phyloP scores from a whole-genome alignment of 352 stramenopile genomes.

The Phytophthora sp. region DNA sequence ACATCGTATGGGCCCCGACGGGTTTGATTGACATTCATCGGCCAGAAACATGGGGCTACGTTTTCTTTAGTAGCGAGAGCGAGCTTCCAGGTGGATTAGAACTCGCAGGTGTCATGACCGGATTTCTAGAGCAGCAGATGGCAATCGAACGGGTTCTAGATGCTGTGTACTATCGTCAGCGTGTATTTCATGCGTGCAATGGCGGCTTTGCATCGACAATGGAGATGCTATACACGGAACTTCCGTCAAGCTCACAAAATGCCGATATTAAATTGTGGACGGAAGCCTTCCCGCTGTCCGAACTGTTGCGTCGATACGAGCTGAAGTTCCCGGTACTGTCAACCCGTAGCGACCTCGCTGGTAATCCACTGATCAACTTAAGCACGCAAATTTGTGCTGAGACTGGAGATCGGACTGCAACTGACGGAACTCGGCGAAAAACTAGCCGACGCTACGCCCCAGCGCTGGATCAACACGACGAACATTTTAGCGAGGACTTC shows the following conservation, averaged over 20 bases:
- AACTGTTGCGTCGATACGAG: conserved; percentile 41
- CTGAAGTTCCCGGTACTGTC: conserved; percentile 43
- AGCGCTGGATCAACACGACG: conserved; percentile 27
- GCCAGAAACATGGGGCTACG: conserved; percentile 72
- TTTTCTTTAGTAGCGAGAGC: conserved; percentile 61
- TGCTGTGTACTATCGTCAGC: conserved; percentile 76
- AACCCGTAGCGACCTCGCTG: conserved; percentile 15
- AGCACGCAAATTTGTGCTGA: conserved; percentile 2
- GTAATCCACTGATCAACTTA: not conserved
- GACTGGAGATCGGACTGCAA: not conserved
- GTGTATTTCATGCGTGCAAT: conserved; percentile 47
- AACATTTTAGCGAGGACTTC: conserved; percentile 12
- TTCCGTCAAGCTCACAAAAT: not conserved
- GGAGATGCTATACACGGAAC: conserved; percentile 42
- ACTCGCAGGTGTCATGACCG: conserved; percentile 37
- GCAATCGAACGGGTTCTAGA: conserved; percentile 66
- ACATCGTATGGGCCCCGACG: conserved; percentile 80
- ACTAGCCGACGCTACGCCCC: conserved; percentile 30
- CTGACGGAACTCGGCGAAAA: not conserved
- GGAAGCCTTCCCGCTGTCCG: conserved; percentile 33
- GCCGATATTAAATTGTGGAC: conserved; percentile 3
- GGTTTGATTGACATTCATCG: conserved; percentile 81
- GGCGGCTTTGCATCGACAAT: conserved; percentile 52
- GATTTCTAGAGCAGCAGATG: conserved; percentile 57
- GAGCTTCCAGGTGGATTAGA: conserved; percentile 51